Percentiles rank a stretch among this genome's conserved stretches.
Conservation (phyloP, 73 alveolate species). For the Tetrahymena elliotti region DNA sequence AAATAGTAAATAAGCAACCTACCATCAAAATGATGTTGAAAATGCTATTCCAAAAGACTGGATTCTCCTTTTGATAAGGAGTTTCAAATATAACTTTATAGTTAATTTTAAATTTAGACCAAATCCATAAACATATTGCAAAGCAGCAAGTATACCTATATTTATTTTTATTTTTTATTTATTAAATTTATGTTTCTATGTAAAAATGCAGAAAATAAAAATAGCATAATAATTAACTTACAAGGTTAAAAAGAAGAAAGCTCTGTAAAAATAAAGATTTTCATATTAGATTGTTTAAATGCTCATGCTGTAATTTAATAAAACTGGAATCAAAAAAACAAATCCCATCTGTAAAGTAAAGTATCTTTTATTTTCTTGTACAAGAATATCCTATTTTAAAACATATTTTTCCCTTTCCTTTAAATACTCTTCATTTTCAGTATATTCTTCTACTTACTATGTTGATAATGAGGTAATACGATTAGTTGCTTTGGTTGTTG, state of each 20-base stretch:
- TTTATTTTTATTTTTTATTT: too few relatives aligned
- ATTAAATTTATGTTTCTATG: too few relatives aligned
- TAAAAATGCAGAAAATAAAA: too few relatives aligned
- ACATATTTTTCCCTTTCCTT: neutral
- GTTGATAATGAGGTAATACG: neutral
- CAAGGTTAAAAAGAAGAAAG: neutral
- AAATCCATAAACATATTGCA: neutral
- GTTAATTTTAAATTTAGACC: neutral
- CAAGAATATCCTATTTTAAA: neutral
- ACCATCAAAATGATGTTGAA: neutral
- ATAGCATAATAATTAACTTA: neutral
- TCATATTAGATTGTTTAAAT: neutral
- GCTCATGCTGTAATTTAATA: neutral
- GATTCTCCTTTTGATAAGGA: neutral
- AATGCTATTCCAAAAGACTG: neutral
- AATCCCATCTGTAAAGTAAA: neutral
- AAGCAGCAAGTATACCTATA: neutral
- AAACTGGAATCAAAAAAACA: neutral
- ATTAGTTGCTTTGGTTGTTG: neutral
- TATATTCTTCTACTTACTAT: neutral
- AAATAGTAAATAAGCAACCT: neutral
- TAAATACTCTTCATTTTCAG: neutral
- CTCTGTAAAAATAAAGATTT: neutral
- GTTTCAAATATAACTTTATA: neutral
- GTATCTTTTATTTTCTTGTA: neutral